These are phyloP conservation scores for Nemania serpens DNA, from an alignment of 2,329 filamentous ascomycete genomes.

Conservation along the genomic window DNA sequence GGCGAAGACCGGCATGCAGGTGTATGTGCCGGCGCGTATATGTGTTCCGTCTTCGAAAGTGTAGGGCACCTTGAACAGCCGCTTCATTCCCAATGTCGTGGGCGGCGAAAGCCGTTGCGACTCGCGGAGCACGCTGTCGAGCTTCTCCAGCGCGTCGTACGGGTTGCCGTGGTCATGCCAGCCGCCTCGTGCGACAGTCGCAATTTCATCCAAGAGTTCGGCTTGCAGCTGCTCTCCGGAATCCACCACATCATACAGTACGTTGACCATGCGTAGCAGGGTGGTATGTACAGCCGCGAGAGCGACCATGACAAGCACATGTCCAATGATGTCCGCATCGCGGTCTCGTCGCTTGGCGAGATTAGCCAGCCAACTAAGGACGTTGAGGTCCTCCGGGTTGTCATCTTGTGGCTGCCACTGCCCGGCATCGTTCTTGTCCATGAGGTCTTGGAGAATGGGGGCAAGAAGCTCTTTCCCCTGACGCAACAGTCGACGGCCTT, in stretches of 20 bases:
- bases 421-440: neutral
- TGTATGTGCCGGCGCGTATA: neutral
- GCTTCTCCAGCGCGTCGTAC: constrained; percentile 20
- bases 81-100: constrained; percentile 16
- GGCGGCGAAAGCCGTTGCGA: constrained; percentile 25
- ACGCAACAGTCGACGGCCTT: neutral
- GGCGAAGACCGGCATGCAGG: neutral
- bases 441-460: neutral
- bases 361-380: constrained; percentile 18
- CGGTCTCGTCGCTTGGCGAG: constrained; percentile 17
- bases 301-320: constrained; percentile 14
- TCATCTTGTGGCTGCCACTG: neutral
- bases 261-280: constrained; percentile 18
- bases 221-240: neutral
- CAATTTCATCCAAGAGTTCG: neutral
- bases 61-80: constrained; percentile 14
- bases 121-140: constrained; percentile 29
- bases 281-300: constrained; percentile 24
- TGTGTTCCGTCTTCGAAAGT: constrained; percentile 14
- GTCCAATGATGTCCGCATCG: constrained; percentile 9
- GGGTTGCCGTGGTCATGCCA: constrained; percentile 3
- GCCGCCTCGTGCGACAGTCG: neutral
- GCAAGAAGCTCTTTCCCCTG: neutral
- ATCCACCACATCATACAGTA: constrained; percentile 10
- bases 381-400: constrained; percentile 6